phyloP scores from a whole-genome alignment of 2,329 filamentous ascomycete species.

The Colletotrichum nymphaeae region DNA sequence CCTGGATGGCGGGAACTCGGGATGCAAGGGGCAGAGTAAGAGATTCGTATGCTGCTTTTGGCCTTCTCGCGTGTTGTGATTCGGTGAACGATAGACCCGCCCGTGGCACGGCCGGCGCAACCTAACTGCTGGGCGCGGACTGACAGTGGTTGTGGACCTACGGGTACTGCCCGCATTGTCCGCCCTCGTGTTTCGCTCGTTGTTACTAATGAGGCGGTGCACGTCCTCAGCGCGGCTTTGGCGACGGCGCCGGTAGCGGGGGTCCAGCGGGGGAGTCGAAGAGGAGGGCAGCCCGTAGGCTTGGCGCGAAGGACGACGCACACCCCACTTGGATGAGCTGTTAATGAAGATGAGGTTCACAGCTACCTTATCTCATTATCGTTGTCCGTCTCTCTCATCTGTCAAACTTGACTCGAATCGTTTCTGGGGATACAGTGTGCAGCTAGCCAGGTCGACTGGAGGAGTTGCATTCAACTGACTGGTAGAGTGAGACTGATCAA shows the following conservation, averaged over 20 bases:
- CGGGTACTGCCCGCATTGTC: background rate
- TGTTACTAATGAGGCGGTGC: background rate
- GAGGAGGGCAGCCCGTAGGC: background rate
- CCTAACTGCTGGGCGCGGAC: slow-evolving; percentile 11
- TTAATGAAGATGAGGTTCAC: background rate
- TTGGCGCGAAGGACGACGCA: background rate
- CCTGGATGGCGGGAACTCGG: background rate
- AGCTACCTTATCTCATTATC: background rate
- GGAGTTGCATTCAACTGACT: background rate
- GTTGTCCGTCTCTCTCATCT: background rate
- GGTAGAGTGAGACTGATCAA: background rate
- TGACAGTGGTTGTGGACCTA: slow-evolving; percentile 9
- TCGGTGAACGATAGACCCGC: slow-evolving; percentile 22
- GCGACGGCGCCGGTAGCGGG: background rate
- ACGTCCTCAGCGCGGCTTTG: slow-evolving; percentile 7
- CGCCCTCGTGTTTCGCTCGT: background rate
- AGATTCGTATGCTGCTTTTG: slow-evolving; percentile 31
- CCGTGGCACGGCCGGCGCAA: slow-evolving; percentile 9
- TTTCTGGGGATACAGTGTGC: no score
- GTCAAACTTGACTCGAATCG: background rate
- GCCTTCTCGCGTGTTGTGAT: slow-evolving; percentile 31
- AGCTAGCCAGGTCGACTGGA: no score
- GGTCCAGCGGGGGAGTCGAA: slow-evolving; percentile 3
- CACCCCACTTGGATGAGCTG: background rate
- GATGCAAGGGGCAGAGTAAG: slow-evolving; percentile 11